Conservation (phyloP, 768 basidiomycete genomes). For the Naganishia randhawae region DNA sequence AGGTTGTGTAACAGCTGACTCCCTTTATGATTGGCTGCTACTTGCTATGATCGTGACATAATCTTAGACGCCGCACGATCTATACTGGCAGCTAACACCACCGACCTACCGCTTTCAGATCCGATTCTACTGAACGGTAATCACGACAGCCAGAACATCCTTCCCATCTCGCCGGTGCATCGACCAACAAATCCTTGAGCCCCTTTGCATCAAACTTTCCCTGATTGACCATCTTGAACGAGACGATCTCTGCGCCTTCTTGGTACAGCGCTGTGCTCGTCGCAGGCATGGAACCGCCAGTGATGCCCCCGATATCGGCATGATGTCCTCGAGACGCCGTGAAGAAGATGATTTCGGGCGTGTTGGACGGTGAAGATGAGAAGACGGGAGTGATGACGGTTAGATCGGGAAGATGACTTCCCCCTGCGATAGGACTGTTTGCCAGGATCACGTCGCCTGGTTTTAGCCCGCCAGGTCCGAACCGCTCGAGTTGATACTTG, state of each 20-base stretch:
- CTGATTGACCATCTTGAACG: conserved; percentile 82
- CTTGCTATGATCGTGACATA: conserved; percentile 24
- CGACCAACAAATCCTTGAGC: conserved; percentile 73
- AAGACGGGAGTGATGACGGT: conserved; percentile 94
- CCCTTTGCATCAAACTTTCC: conserved; percentile 76
- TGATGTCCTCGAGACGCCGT: conserved; percentile 92
- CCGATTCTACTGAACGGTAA: conserved; percentile 83
- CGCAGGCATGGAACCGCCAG: conserved; percentile 90
- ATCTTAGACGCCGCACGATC: not conserved
- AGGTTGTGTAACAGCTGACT: conserved; percentile 78
- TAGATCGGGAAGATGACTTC: conserved; percentile 74
- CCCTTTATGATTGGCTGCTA: conserved; percentile 71
- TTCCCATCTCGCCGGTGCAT: conserved; percentile 47
- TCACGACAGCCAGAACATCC: conserved; percentile 56
- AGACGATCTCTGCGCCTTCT: conserved; percentile 85
- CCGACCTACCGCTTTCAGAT: conserved; percentile 72
- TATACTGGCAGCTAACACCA: no score
- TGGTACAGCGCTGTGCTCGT: conserved; percentile 85
- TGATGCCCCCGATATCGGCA: conserved; percentile 80
- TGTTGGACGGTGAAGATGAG: conserved; percentile 41
- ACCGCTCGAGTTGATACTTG: conserved; percentile 37
- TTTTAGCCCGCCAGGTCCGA: conserved; percentile 60
- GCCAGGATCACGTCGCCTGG: conserved; percentile 92
- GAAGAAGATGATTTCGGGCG: conserved; percentile 74
- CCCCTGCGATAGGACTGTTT: conserved; percentile 50